phyloP scores from a whole-genome alignment of 139 green algal genomes.

The Chlorokybus atmophyticus region DNA sequence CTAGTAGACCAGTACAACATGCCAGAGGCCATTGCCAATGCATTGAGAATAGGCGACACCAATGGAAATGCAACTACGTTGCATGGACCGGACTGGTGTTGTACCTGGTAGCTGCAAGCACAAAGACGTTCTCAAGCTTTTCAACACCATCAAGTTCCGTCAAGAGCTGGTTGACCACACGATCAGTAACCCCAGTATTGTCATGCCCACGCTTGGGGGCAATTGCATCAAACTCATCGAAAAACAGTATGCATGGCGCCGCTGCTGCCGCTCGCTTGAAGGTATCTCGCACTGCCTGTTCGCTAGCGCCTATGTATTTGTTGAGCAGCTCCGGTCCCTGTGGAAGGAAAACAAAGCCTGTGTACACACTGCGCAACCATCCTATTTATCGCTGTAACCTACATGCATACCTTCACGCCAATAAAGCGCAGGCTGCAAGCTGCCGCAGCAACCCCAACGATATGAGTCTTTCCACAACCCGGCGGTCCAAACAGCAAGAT shows the following conservation, averaged over 20 bases:
- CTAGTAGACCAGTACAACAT: too few species aligned
- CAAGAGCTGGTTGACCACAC: constrained; percentile 92
- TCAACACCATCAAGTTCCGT: constrained; percentile 96
- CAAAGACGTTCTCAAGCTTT: constrained; percentile 66
- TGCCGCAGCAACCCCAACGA: constrained; percentile 60
- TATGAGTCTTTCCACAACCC: constrained; percentile 90
- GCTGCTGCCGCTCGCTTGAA: constrained; percentile 71
- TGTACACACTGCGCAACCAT: too few species aligned
- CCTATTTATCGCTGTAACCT: too few species aligned
- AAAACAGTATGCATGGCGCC: constrained; percentile 93
- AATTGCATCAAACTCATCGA: constrained; percentile 98
- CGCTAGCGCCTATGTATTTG: constrained; percentile 94
- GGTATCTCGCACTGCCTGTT: constrained; percentile 71
- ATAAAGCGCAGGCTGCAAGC: constrained; percentile 56
- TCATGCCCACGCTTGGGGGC: constrained; percentile 81
- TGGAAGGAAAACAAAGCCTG: too few species aligned
- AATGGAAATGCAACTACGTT: too few species aligned
- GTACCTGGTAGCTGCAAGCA: constrained; percentile 74
- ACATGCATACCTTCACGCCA: constrained; percentile 56
- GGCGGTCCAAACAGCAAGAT: constrained; percentile 92
- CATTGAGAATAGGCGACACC: too few species aligned
- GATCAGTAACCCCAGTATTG: constrained; percentile 82
- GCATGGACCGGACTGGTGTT: too few species aligned
- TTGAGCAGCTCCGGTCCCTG: constrained; percentile 96
- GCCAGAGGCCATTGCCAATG: too few species aligned